Percentiles rank a stretch among this genome's conserved stretches.
Conservation (phyloP, 352 stramenopile species). For the Phytophthora tubulina region DNA sequence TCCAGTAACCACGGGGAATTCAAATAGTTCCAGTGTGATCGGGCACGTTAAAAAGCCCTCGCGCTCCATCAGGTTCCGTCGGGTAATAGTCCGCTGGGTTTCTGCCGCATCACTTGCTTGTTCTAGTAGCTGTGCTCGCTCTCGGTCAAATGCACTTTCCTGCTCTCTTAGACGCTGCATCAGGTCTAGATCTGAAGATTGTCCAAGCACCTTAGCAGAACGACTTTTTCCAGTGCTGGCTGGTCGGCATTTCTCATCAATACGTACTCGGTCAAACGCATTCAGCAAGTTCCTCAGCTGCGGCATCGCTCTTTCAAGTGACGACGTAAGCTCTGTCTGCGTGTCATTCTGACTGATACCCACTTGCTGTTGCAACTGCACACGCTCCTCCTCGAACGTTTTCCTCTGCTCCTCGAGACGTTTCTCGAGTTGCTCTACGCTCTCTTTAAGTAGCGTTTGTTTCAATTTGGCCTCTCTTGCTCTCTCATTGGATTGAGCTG, state of each 20-base stretch:
- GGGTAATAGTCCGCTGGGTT: constrained; percentile 13
- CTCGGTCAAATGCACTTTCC: constrained; percentile 5
- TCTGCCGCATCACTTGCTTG: constrained; percentile 18
- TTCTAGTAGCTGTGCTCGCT: constrained; percentile 9
- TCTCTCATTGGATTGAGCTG: constrained; percentile 13
- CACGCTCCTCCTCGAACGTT: constrained; percentile 18
- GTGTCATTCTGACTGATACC: not conserved
- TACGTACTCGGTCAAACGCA: constrained; percentile 18
- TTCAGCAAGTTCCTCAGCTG: constrained; percentile 24
- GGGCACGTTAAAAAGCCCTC: constrained; percentile 20
- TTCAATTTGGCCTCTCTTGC: constrained; percentile 3
- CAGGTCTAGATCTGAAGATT: not conserved
- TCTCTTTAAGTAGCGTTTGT: constrained; percentile 12
- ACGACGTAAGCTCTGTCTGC: constrained; percentile 7
- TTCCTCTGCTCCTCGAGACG: constrained; percentile 10
- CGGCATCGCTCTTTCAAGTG: constrained; percentile 15
- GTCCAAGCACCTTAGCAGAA: not conserved
- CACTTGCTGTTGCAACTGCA: constrained; percentile 4
- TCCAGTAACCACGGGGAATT: constrained; percentile 18
- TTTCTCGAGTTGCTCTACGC: constrained; percentile 9
- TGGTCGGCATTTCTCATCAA: constrained; percentile 7
- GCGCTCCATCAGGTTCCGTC: constrained; percentile 9
- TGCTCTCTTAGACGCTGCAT: constrained; percentile 20
- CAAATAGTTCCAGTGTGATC: constrained; percentile 21
- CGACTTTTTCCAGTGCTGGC: not conserved